Percentiles rank a stretch among this genome's conserved stretches.
These are phyloP conservation scores for Ganoderma lucidum DNA, from an alignment of 1,284 basidiomycete species.

Conservation along the genomic window DNA sequence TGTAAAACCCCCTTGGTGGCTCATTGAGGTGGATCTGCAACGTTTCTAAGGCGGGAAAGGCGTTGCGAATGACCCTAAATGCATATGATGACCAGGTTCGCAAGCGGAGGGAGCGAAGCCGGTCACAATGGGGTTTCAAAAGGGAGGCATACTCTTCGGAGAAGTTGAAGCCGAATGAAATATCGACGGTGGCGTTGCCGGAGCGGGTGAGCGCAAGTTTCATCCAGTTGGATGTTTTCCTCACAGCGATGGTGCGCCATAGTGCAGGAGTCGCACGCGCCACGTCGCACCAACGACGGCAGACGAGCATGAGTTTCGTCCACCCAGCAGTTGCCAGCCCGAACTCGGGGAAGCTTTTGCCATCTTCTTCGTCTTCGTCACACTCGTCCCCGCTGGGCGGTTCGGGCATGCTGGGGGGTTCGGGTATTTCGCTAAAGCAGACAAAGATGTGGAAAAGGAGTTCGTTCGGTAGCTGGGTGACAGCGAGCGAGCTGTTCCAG, in stretches of 20 bases:
- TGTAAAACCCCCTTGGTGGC: neutral
- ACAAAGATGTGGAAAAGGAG: neutral
- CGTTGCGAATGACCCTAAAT: neutral
- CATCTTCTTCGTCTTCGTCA: too few relatives aligned
- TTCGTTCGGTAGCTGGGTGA: neutral
- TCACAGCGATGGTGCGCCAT: neutral
- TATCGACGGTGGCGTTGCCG: neutral
- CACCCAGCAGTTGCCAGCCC: neutral
- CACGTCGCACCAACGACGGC: neutral
- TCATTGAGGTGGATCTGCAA: neutral
- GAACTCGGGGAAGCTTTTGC: too few relatives aligned
- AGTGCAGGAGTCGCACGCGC: neutral
- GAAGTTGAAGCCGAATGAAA: neutral
- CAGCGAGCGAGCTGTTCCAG: neutral
- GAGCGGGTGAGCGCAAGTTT: neutral
- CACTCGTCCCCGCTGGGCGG: too few relatives aligned
- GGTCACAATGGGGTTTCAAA: neutral
- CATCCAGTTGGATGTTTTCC: neutral
- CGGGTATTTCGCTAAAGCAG: neutral
- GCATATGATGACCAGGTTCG: neutral
- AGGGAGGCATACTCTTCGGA: neutral
- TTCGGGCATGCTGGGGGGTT: too few relatives aligned
- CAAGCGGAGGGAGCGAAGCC: neutral
- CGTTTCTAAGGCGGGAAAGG: neutral
- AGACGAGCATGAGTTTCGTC: slow-evolving; percentile 6